Base-by-base conservation (phyloP, 768 basidiomycete genomes). In the Kwoniella shandongensis region DNA sequence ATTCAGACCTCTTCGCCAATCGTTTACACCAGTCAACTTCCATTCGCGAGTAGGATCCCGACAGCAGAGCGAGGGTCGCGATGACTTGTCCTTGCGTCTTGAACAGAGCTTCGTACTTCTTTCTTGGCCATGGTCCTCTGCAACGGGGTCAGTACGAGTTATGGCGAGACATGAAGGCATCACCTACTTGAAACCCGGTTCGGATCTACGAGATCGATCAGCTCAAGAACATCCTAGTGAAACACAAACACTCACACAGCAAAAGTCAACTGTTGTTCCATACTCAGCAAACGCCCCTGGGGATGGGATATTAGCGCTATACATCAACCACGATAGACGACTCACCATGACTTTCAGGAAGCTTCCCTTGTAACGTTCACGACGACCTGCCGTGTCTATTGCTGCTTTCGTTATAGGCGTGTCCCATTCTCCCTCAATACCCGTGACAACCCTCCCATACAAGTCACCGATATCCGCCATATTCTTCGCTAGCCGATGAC, bases 61-160 rank as follows among this genome's bases (percentile, higher is more conserved):
- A 65, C 17, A 79, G 54, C 23, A 76, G 55, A 4, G 70, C 70
- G n/a, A 81, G 66, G 42, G 71, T 70, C 1, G 66, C 55, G 15
- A 82, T 57, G 70, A 84, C 78, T 27, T 81, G 79, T 7, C 65
- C 56, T 69, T 84, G 78, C 1, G 79, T 61, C 22, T 76, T 73
- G 17, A 80, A 59, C 4, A 85, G 62, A 18, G 72, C 70, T 29
- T 68, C 67, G 58, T 84, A 85, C 54, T 82, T 79, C 22, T 79
- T 74, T 29, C 72, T 66, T 2, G 83, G 81, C 83, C 83, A 86
- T 18, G 77, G 78, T 7, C 85, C 84, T 4, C 82, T 75, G 69
- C 63, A 79, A 22, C 4, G 46, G 44, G 80, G 58, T 44, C 51
- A 48, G 45, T 47, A 39, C 39, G 42, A 22, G 23, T 25, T 7